phyloP scores from a whole-genome alignment of 73 alveolate species.

The Durusdinium trenchii region DNA sequence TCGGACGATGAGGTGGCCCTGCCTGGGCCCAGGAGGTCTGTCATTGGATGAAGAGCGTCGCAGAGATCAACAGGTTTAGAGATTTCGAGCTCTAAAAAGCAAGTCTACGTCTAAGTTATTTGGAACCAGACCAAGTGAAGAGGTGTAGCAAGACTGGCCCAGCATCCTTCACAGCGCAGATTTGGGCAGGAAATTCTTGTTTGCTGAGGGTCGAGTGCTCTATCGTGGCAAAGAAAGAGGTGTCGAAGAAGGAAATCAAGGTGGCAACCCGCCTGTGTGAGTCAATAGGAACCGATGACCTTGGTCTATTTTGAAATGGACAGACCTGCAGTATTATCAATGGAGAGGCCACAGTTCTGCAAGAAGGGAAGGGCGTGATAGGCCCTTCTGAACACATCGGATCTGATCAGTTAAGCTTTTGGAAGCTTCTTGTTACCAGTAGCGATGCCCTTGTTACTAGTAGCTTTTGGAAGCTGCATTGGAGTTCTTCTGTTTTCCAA shows the following conservation, averaged over 20 bases:
- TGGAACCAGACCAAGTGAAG: background rate
- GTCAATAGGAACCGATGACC: too few species aligned
- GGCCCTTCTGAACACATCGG: too few species aligned
- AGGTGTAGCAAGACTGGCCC: background rate
- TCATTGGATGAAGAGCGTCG: background rate
- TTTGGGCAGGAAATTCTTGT: background rate
- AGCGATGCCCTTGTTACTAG: too few species aligned
- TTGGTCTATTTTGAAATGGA: too few species aligned
- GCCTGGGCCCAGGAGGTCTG: background rate
- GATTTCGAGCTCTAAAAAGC: background rate
- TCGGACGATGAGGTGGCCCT: slow-evolving; percentile 89
- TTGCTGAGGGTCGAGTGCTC: slow-evolving; percentile 77
- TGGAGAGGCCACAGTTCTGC: too few species aligned
- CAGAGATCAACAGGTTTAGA: background rate
- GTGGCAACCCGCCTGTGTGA: too few species aligned
- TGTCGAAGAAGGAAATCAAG: slow-evolving; percentile 84
- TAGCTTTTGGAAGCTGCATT: too few species aligned
- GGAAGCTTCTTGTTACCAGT: too few species aligned
- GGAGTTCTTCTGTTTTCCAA: too few species aligned
- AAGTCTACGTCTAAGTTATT: background rate
- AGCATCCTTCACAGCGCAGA: background rate
- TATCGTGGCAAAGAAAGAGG: slow-evolving; percentile 89
- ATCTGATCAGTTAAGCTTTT: too few species aligned
- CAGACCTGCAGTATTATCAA: too few species aligned
- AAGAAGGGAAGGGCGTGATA: too few species aligned